Evolutionary conservation across 1,284 basidiomycete genomes (phyloP), one percentile per base, ranked within the genome.

Genomic region (Fistulinella staudtii): DNA sequence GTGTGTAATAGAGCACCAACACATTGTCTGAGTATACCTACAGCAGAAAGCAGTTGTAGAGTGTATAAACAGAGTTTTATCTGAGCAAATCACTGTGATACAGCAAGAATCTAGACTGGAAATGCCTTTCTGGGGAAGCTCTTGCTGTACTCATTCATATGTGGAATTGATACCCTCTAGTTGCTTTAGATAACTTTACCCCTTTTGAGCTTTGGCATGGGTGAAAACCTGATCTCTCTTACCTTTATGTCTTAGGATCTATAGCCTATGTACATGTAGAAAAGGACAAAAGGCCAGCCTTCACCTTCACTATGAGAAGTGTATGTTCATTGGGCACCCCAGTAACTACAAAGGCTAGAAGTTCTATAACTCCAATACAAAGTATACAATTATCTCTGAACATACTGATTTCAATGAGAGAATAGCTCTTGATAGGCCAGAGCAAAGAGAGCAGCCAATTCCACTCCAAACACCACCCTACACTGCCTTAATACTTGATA

Each of bases 221-320:
- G 7, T 15, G 7, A 1, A 63, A 64, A 36, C 66, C 64, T 1
- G 38, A 62, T 28, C 39, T 67, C 17, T 55, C 56, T 2, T 51
- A 60, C 38, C 52, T 68, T 9, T 46, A 53, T 2, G 54, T 58
- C 1, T 69, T 63, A 27, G 28, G 22, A 3, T 40, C 1, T 63
- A 45, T 53, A 28, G 61, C 64, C 8, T 69, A 63, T 56, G 61
- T 64, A 21, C 59, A 64, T 27, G 2, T 4, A 27, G 55, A 60
- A 36, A 64, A 58, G 53, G 51, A 62, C 17, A 59, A 35, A 14
- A 4, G 20, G 6, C 24, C 24, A 6, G 24, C 24, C 24, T 24
- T 5, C 24, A 24, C 10, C 10, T 10, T 24, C 24, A 24, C 10
- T 24, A 28, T 28, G 27, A 28, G 27, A 28, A 28, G 11, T n/a